phyloP scores from a whole-genome alignment of 331 rosid species.

The Cydonia oblonga region DNA sequence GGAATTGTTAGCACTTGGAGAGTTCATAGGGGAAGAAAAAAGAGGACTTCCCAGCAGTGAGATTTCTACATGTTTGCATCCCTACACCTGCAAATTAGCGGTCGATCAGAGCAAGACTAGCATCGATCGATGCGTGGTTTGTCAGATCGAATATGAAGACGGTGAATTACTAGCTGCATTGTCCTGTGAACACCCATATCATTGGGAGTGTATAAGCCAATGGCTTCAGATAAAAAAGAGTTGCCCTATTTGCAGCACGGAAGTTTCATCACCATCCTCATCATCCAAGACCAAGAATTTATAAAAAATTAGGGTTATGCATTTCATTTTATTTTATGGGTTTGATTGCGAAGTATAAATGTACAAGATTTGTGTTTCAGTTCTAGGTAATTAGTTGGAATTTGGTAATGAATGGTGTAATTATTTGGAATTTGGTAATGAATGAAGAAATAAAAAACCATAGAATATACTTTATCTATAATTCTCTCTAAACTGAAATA shows the following conservation, averaged over 20 bases:
- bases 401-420: too few species aligned
- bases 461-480: too few species aligned
- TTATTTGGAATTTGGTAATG: too few species aligned
- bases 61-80: conserved; percentile 40
- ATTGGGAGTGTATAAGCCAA: conserved; percentile 55
- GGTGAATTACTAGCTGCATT: conserved; percentile 50
- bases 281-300: too few species aligned
- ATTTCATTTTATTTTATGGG: too few species aligned
- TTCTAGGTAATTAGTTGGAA: too few species aligned
- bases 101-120: conserved; percentile 13
- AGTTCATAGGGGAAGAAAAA: conserved; percentile 63
- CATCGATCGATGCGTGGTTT: conserved; percentile 62
- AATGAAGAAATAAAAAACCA: too few species aligned
- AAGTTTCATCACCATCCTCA: conserved; percentile 18
- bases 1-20: conserved; percentile 68
- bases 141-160: conserved; percentile 76
- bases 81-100: conserved; percentile 11
- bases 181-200: conserved; percentile 79
- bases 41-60: conserved; percentile 54
- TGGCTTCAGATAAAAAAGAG: conserved; percentile 82
- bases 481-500: too few species aligned
- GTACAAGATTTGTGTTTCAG: too few species aligned
- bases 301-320: too few species aligned
- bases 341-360: too few species aligned
- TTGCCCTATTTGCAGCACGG: conserved; percentile 79